phyloP scores from a whole-genome alignment of 345 rosid species.

The Camelina hispida region DNA sequence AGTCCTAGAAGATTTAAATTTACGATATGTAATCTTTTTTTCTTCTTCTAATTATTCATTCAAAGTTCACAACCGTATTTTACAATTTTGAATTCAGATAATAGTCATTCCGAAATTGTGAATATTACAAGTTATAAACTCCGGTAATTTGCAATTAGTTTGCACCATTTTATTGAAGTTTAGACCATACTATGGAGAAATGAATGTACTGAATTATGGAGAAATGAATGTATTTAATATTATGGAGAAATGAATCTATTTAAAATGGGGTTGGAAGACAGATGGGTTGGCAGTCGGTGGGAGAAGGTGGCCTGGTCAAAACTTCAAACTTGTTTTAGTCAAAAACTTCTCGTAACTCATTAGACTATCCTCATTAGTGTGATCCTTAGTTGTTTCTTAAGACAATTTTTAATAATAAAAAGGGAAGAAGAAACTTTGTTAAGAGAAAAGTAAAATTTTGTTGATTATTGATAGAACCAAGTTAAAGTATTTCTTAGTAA shows the following conservation, averaged over 20 bases:
- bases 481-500: too few species aligned
- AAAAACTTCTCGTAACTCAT: conserved; percentile 6
- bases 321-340: conserved; percentile 27
- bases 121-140: not conserved
- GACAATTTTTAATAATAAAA: too few species aligned
- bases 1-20: not conserved
- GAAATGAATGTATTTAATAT: too few species aligned
- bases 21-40: not conserved
- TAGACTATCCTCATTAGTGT: too few species aligned
- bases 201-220: too few species aligned
- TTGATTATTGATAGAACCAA: too few species aligned
- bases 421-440: too few species aligned
- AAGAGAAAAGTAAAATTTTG: too few species aligned
- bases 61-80: not conserved
- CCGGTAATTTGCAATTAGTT: not conserved
- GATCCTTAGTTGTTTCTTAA: too few species aligned
- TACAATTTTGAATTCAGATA: not conserved
- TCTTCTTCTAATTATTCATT: not conserved
- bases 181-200: not conserved
- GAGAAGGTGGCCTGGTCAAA: conserved; percentile 38
- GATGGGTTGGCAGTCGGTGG: conserved; percentile 43
- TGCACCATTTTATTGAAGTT: not conserved
- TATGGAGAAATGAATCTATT: not conserved
- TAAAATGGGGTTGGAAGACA: conserved; percentile 5
- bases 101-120: not conserved